These are phyloP conservation scores for Penicillium alfredii DNA, from an alignment of 495 filamentous ascomycete genomes.

Conservation along the genomic window DNA sequence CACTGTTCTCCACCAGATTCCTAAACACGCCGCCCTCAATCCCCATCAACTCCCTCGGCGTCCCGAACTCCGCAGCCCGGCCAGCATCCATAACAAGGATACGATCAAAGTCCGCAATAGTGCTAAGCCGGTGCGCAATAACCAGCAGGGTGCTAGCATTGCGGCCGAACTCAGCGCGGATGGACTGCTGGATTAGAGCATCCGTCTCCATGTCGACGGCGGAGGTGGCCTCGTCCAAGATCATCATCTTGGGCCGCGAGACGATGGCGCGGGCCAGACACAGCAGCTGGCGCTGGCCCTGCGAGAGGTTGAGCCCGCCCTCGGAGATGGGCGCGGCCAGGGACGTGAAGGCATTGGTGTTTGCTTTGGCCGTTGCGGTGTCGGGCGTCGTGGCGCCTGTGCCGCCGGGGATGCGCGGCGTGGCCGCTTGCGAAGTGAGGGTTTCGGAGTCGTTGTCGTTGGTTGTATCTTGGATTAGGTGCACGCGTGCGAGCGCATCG, in stretches of 20 bases:
- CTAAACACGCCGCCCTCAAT: slow-evolving; percentile 54
- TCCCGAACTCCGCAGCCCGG: slow-evolving; percentile 64
- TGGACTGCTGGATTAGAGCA: slow-evolving; percentile 71
- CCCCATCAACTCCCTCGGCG: slow-evolving; percentile 61
- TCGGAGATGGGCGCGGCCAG: slow-evolving; percentile 62
- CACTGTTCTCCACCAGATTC: slow-evolving; percentile 69
- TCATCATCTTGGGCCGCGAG: slow-evolving; percentile 71
- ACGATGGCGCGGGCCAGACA: slow-evolving; percentile 86
- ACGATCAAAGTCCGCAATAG: slow-evolving; percentile 79
- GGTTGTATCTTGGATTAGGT: slow-evolving; percentile 49
- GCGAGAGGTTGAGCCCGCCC: slow-evolving; percentile 74
- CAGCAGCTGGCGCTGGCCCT: slow-evolving; percentile 83
- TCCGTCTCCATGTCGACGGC: slow-evolving; percentile 88
- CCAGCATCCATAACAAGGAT: slow-evolving; percentile 80
- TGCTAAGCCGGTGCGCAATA: slow-evolving; percentile 82
- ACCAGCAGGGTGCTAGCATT: slow-evolving; percentile 72
- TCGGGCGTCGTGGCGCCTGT: slow-evolving; percentile 25
- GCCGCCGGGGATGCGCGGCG: slow-evolving; percentile 16
- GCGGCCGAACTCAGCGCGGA: slow-evolving; percentile 67
- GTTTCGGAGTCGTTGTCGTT: slow-evolving; percentile 34
- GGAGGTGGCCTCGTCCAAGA: slow-evolving; percentile 85
- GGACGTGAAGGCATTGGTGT: slow-evolving; percentile 57
- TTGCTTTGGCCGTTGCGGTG: slow-evolving; percentile 30
- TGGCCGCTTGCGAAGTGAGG: slow-evolving; percentile 28
- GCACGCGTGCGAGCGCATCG: slow-evolving; percentile 70